Evolutionary conservation across 2,329 filamentous ascomycete species (phyloP).

Genomic region (Alternaria viburni): DNA sequence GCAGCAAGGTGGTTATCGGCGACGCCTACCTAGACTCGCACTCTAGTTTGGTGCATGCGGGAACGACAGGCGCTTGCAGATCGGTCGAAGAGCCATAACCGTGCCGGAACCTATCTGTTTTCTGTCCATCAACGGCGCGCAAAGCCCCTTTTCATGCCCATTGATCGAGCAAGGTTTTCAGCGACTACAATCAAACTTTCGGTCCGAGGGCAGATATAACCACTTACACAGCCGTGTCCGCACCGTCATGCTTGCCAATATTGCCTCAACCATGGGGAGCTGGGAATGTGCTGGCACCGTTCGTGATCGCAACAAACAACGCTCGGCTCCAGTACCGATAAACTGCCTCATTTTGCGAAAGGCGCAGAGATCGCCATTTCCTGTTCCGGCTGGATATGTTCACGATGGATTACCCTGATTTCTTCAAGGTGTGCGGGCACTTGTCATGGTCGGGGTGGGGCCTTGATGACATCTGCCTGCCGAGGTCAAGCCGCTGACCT

Average conservation of each 20-base stretch:
- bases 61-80: neutral
- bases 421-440: neutral
- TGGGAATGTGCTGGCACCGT: neutral
- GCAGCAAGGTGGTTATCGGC: neutral
- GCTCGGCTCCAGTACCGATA: neutral
- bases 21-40: neutral
- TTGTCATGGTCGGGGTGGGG: constrained; percentile 6
- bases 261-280: neutral
- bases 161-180: neutral
- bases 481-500: constrained; percentile 19
- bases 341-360: neutral
- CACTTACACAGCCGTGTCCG: neutral
- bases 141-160: neutral
- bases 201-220: neutral
- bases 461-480: constrained; percentile 16
- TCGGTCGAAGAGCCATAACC: neutral
- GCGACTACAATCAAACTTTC: neutral
- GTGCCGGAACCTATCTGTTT: neutral
- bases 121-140: constrained; percentile 1
- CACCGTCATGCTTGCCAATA: neutral
- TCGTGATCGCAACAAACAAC: neutral
- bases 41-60: neutral
- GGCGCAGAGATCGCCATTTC: neutral
- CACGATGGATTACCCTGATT: neutral
- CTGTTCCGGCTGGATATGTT: neutral